Base-by-base conservation (phyloP, 1,284 basidiomycete species). In the Ustilago trichophora region DNA sequence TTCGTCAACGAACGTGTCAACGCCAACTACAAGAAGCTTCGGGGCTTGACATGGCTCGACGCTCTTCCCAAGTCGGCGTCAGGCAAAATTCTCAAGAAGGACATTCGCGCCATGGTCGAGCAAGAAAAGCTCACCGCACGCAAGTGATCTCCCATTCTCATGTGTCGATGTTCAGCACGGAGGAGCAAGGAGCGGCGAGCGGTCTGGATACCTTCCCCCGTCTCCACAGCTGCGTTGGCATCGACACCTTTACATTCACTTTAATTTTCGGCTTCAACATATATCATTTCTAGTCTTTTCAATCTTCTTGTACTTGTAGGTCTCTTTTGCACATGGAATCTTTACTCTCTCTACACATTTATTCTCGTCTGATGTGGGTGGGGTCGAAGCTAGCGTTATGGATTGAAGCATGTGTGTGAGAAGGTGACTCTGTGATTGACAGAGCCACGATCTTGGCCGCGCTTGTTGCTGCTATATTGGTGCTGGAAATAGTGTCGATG, bases 81-180 rank as follows among this genome's bases (percentile, higher is more conserved):
- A 7, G 79, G 79, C 25, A 81, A 81, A 56, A 63, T 81, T 10
- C 52, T 81, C 13, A 79, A 78, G 50, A 66, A 73, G 38, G 75
- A 80, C 44, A 59, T 80, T 46, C 32, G 56, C 15, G 52, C 56
- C 6, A 60, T 64, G 52, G 67, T 54, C 49, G 56, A 69, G 31
- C 45, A 63, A 46, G 50, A 68, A 0, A 68, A 67, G 40, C 40
- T 60, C 12, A 8, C 31, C n/a, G 55, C 45, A 32, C 41, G 62
- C 37, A 49, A 53, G 40, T 54, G 44, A 32, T 29, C 7, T 29
- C 27, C 13, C 27, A 29, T 8, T 29, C n/a, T n/a, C n/a, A n/a
- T n/a, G n/a, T n/a, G n/a, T n/a, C n/a, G n/a, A n/a, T n/a, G n/a
- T n/a, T n/a, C n/a, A n/a, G n/a, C n/a, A n/a, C n/a, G n/a, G n/a